Conservation (phyloP, 1,139 yeast species). For the Pneumocystis murina region DNA sequence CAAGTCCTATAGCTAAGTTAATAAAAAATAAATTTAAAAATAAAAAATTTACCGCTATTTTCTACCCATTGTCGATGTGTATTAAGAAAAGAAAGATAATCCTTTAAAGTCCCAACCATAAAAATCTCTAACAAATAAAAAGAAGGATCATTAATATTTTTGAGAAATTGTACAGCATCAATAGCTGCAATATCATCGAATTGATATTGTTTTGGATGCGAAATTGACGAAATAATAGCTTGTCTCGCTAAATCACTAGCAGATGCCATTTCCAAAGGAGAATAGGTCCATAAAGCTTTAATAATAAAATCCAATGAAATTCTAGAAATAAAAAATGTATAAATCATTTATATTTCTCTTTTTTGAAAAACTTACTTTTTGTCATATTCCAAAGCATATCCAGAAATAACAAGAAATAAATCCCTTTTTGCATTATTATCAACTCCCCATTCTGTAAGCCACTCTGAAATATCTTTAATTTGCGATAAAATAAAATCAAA, state of each 20-base stretch:
- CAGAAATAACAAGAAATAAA: constrained; percentile 20
- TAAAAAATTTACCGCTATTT: neutral
- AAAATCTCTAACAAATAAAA: constrained; percentile 22
- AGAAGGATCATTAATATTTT: constrained; percentile 17
- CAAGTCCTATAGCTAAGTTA: constrained; percentile 13
- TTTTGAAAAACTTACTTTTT: constrained; percentile 14
- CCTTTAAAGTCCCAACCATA: constrained; percentile 23
- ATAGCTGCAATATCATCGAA: constrained; percentile 24
- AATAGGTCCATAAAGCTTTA: neutral
- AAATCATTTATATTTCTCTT: constrained; percentile 14
- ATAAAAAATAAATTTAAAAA: constrained; percentile 6
- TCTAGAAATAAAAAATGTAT: constrained; percentile 5
- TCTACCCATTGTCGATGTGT: neutral
- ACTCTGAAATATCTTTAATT: constrained; percentile 25
- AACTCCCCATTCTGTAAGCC: constrained; percentile 28
- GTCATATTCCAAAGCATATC: constrained; percentile 16
- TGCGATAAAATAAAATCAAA: constrained; percentile 26
- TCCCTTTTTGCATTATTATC: constrained; percentile 19
- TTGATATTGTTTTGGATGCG: neutral
- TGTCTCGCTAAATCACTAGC: constrained; percentile 1
- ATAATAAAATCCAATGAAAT: constrained; percentile 1
- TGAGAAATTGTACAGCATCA: constrained; percentile 21
- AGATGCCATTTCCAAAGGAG: neutral
- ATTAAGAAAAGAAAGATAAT: constrained; percentile 14
- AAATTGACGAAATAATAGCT: constrained; percentile 8